Evolutionary conservation across 2,329 filamentous ascomycete species (phyloP), one percentile per base, ranked within the genome.

Genomic region (Botrytis tulipae): DNA sequence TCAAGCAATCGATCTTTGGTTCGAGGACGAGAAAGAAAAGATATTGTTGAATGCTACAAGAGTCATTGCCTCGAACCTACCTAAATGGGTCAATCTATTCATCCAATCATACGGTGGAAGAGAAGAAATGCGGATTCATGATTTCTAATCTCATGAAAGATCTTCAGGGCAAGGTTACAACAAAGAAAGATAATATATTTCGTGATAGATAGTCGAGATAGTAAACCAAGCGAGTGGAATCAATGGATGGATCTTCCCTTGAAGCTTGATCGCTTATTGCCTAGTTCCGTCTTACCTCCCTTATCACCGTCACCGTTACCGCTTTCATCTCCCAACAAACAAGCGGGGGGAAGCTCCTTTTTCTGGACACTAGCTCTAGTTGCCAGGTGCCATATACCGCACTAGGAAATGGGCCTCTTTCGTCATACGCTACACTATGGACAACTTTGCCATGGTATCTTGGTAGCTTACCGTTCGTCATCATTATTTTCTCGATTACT

Each of bases 231-330:
- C 7, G 25, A 54, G 12, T 54, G 6, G 51, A 29, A 25, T 18
- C 25, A 9, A 1, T 42, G 37, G 25, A 42, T 57, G 48, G 48
- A 42, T 68, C 48, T 57, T 42, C 65, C 25, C 48, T 42, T 68
- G 25, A 8, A 29, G 60, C 37, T 63, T 62, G 25, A 29, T 68
- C n/a, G 35, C 37, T 57, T 42, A 42, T 37, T 54, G 25, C 48
- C 48, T 68, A 68, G 35, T 18, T 57, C 25, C 1, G 35, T 42
- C 59, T 54, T 71, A 65, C n/a, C 40, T 65, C 44, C 59, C 59
- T 71, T 42, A 65, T 51, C 59, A 51, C 35, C 32, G 25, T 42
- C 69, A 65, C 25, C 25, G 42, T 65, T 35, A 65, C 59, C 69
- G 59, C 57, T 65, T 40, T 14, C 48, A 68, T 68, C 46, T 42